Percentiles rank a stretch among this genome's conserved stretches.
Evolutionary conservation across 345 rosid genomes (phyloP).

Genomic region (Citrus medica): DNA sequence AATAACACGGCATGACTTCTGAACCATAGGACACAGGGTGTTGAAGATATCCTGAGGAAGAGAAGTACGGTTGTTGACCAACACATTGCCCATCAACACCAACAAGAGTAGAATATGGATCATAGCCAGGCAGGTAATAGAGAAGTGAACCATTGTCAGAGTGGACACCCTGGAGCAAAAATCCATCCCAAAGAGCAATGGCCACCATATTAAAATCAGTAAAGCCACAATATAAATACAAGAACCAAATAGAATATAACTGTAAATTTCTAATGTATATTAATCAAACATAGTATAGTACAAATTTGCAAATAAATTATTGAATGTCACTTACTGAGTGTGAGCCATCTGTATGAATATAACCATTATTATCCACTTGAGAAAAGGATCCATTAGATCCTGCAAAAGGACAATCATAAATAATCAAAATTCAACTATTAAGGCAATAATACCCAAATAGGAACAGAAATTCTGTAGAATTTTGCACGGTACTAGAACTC

Average conservation of each 20-base stretch:
- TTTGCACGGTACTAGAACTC: not conserved
- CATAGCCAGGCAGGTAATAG: constrained; percentile 48
- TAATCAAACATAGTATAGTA: not conserved
- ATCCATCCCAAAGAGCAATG: constrained; percentile 5
- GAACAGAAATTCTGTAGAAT: not conserved
- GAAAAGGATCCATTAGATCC: constrained; percentile 43
- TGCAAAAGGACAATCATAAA: constrained; percentile 24
- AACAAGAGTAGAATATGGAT: constrained; percentile 31
- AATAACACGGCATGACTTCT: constrained; percentile 41
- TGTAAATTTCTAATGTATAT: not conserved
- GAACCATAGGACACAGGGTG: constrained; percentile 46
- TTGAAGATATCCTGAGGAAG: constrained; percentile 38
- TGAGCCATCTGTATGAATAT: constrained; percentile 30
- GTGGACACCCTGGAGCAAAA: constrained; percentile 37
- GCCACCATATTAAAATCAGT: constrained; percentile 12
- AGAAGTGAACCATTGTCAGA: constrained; percentile 45
- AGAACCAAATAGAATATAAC: not conserved
- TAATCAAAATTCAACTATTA: not conserved
- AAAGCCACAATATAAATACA: not conserved
- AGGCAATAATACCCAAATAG: not conserved
- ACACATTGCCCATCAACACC: constrained; percentile 41
- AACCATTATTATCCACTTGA: constrained; percentile 38
- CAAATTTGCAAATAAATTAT: not conserved
- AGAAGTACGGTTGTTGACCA: constrained; percentile 41
- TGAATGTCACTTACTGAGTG: constrained; percentile 32